Evolutionary conservation across 257 asterid genomes (phyloP), one percentile per base, ranked within the genome.

Genomic region (Striga asiatica): DNA sequence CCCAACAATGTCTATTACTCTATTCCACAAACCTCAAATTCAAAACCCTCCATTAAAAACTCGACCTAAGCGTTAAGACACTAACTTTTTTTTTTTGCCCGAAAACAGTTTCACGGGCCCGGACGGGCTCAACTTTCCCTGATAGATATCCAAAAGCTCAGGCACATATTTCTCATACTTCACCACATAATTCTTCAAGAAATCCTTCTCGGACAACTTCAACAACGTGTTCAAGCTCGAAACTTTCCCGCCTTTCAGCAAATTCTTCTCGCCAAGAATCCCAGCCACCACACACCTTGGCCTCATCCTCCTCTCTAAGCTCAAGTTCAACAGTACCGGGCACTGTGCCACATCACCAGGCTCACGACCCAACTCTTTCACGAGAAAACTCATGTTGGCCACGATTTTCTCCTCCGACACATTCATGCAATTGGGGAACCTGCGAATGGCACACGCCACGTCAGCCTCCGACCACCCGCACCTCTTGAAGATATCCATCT

Each of bases 361-460:
- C 21, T 50, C 3, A 8, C 19, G 47, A 11, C 12, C 17, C 54
- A 46, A 29, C 65, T 31, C 14, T 10, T 59, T 45, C 2, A 59
- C 48, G 20, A 59, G 54, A 17, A 59, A 59, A 8, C 47, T 47
- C 65, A 59, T 59, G 13, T 3, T 24, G 6, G 35, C 19, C 21
- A 28, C 24, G 18, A 46, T 19, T 16, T 59, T 59, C 48, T 59
- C 25, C 29, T 59, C 65, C 1, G 65, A 59, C 27, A 59, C 6
- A 8, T 5, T 20, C 56, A 46, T 47, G n/a, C 56, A 59, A 16
- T 4, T 0, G 1, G 65, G 65, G 20, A 12, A 37, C 13, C 6
- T 16, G 45, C 28, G 19, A 46, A 59, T 45, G 2, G 56, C 65
- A 1, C 2, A 9, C 13, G 0, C 13, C 21, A 31, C 6, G 13